Evolutionary conservation across 2,329 filamentous ascomycete species (phyloP).

Genomic region (Fusarium chuoi): DNA sequence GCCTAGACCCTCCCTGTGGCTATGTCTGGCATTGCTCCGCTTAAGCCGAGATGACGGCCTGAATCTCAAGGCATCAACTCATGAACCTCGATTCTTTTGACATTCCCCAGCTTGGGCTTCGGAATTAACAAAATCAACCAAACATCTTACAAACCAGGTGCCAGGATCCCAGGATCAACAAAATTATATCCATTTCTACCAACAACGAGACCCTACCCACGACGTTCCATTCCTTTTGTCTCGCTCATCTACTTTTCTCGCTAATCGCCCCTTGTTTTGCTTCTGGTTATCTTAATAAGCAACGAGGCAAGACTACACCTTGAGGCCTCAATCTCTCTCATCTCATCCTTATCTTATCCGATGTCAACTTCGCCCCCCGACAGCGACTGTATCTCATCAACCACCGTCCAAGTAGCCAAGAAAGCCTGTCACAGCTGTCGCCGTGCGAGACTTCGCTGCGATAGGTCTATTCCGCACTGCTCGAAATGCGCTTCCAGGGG

Average conservation of each 20-base stretch:
- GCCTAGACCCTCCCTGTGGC: neutral
- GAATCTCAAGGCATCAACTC: constrained; percentile 5
- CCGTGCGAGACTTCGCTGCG: constrained; percentile 62
- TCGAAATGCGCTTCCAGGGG: constrained; percentile 60
- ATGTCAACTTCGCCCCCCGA: constrained; percentile 34
- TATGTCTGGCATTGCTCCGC: constrained; percentile 6
- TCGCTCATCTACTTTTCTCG: neutral
- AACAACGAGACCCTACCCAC: neutral
- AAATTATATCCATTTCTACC: constrained; percentile 19
- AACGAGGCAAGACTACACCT: constrained; percentile 3
- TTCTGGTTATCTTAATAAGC: constrained; percentile 30
- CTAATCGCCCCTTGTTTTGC: neutral
- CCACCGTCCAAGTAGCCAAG: constrained; percentile 24
- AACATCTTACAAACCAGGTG: constrained; percentile 35
- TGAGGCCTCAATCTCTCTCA: constrained; percentile 10
- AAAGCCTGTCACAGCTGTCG: constrained; percentile 64
- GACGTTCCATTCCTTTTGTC: neutral
- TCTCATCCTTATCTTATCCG: constrained; percentile 13
- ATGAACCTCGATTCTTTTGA: constrained; percentile 5
- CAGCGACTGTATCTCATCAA: constrained; percentile 24
- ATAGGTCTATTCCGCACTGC: constrained; percentile 61
- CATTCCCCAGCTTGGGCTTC: constrained; percentile 14
- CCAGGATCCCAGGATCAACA: constrained; percentile 26
- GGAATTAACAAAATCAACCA: constrained; percentile 26
- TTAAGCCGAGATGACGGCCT: constrained; percentile 19